phyloP scores from a whole-genome alignment of 345 rosid genomes.

The Brassica juncea region DNA sequence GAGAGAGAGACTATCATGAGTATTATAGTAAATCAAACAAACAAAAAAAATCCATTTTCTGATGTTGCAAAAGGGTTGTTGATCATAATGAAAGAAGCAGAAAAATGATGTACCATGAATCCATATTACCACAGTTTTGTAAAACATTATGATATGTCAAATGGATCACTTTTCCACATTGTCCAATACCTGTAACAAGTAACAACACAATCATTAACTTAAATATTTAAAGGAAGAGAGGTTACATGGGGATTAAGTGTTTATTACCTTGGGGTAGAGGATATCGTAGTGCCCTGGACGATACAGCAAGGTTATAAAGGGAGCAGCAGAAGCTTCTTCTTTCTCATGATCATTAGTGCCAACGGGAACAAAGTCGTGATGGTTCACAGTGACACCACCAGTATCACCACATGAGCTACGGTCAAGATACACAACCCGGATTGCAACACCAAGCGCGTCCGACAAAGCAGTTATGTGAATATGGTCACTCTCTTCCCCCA shows the following conservation, averaged over 20 bases:
- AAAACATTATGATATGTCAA: constrained; percentile 17
- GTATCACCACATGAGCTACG: constrained; percentile 90
- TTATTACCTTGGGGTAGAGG: constrained; percentile 67
- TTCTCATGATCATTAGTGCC: constrained; percentile 34
- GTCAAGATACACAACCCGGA: constrained; percentile 91
- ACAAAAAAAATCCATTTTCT: constrained; percentile 7
- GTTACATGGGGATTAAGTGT: neutral
- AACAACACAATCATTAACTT: constrained; percentile 8
- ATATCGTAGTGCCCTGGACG: constrained; percentile 99
- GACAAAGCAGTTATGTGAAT: constrained; percentile 95
- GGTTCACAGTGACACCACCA: constrained; percentile 77
- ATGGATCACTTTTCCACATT: constrained; percentile 29
- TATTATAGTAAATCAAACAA: neutral
- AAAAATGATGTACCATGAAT: constrained; percentile 19
- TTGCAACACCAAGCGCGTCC: constrained; percentile 89
- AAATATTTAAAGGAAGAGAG: neutral
- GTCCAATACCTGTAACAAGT: constrained; percentile 30
- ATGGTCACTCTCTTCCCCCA: constrained; percentile 99
- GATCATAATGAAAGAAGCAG: constrained; percentile 19
- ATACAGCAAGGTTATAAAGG: constrained; percentile 84
- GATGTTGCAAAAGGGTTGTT: constrained; percentile 14
- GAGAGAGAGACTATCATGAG: neutral
- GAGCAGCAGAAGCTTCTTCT: constrained; percentile 44
- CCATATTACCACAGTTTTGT: constrained; percentile 30
- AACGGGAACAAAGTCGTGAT: constrained; percentile 84